Evolutionary conservation across 2,329 filamentous ascomycete species (phyloP).

Genomic region (Talaromyces sp.): DNA sequence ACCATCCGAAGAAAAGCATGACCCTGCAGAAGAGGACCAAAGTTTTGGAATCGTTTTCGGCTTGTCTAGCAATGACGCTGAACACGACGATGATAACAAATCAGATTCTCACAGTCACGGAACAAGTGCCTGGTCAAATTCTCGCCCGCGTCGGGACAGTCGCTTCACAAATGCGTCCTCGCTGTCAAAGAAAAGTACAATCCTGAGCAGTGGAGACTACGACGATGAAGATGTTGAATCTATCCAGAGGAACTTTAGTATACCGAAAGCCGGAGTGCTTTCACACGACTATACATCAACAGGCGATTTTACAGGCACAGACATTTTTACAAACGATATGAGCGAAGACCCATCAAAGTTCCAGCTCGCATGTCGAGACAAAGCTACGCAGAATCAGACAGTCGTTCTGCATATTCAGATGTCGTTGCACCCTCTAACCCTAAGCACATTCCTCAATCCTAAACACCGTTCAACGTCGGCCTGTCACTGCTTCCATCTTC

Average conservation of each 20-base stretch:
- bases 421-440: conserved; percentile 62
- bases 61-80: conserved; percentile 32
- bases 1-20: conserved; percentile 4
- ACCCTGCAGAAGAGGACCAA: conserved; percentile 26
- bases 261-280: conserved; percentile 21
- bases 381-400: conserved; percentile 34
- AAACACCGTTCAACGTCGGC: conserved; percentile 29
- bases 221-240: conserved; percentile 52
- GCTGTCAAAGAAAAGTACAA: conserved; percentile 41
- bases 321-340: conserved; percentile 44
- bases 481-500: conserved; percentile 62
- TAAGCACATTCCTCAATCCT: conserved; percentile 58
- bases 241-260: conserved; percentile 45
- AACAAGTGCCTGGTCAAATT: conserved; percentile 22
- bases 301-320: conserved; percentile 36
- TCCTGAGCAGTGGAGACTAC: conserved; percentile 32
- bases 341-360: conserved; percentile 37
- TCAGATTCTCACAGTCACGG: conserved; percentile 23
- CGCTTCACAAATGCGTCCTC: conserved; percentile 43
- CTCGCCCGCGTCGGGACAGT: conserved; percentile 30
- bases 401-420: conserved; percentile 67
- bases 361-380: conserved; percentile 30
- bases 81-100: conserved; percentile 26
- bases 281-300: conserved; percentile 37
- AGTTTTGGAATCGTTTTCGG: conserved; percentile 45